Conservation (phyloP, 495 filamentous ascomycete genomes). For the Podospora appendiculata region DNA sequence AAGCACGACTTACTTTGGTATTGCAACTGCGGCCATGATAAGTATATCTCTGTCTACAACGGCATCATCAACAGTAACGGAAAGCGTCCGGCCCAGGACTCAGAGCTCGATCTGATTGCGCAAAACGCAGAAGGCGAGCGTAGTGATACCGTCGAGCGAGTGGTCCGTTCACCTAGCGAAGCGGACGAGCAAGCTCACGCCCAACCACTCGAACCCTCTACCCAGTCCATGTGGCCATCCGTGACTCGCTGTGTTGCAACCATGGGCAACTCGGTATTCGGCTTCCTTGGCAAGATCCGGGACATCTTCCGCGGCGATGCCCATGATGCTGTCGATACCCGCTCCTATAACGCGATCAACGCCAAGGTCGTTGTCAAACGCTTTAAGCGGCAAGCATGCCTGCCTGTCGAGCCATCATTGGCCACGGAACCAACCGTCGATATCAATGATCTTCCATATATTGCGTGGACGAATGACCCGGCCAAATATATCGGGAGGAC, state of each 20-base stretch:
- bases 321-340: constrained; percentile 14
- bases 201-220: neutral
- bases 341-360: neutral
- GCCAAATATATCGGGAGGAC: constrained; percentile 10
- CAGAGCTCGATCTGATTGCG: constrained; percentile 16
- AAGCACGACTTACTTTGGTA: constrained; percentile 16
- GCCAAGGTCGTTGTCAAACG: constrained; percentile 17
- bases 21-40: constrained; percentile 12
- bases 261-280: constrained; percentile 11
- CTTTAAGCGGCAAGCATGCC: constrained; percentile 14
- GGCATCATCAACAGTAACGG: constrained; percentile 10
- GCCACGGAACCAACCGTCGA: neutral
- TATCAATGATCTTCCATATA: constrained; percentile 1
- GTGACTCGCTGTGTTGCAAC: constrained; percentile 2
- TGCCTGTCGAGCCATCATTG: neutral
- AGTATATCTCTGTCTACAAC: constrained; percentile 3
- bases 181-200: neutral
- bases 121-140: constrained; percentile 5
- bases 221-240: constrained; percentile 5
- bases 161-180: constrained; percentile 1
- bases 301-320: neutral
- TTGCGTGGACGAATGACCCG: constrained; percentile 9
- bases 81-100: constrained; percentile 17
- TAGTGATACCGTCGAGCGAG: constrained; percentile 1
- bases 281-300: constrained; percentile 6